A percentile compares a stretch with the other conserved stretches of the same genome.
Evolutionary conservation across 306 rosid genomes (phyloP).

Genomic region (Vigna mungo): DNA sequence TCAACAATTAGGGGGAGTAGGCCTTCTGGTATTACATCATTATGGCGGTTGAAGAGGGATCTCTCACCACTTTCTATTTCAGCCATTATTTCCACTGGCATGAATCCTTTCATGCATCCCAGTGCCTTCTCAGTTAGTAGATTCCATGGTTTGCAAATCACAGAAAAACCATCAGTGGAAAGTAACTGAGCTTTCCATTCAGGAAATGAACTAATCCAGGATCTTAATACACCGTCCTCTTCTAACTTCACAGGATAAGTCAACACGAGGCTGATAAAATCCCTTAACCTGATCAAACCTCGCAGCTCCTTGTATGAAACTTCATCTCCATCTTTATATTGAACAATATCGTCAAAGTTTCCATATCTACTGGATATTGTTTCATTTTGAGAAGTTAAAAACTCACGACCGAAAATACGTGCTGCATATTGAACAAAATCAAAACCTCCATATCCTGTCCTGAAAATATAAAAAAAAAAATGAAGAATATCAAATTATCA

Average conservation of each 20-base stretch:
- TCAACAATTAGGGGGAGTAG: slow-evolving; percentile 22
- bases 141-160: background rate
- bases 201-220: background rate
- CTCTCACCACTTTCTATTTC: background rate
- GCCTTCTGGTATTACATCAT: background rate
- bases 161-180: background rate
- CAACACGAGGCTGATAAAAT: slow-evolving; percentile 21
- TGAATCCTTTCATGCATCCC: background rate
- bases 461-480: no score
- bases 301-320: background rate
- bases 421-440: no score
- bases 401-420: no score
- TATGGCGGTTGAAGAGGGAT: background rate
- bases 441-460: no score
- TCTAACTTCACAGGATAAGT: background rate
- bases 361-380: no score
- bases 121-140: background rate
- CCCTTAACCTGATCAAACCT: background rate
- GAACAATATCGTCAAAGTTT: no score
- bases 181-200: background rate
- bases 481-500: no score
- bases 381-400: no score
- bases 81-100: slow-evolving; percentile 18
- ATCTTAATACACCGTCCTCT: background rate
- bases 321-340: background rate